Evolutionary conservation across 78 protist genomes (phyloP).

Genomic region (Isochrysis galbana): DNA sequence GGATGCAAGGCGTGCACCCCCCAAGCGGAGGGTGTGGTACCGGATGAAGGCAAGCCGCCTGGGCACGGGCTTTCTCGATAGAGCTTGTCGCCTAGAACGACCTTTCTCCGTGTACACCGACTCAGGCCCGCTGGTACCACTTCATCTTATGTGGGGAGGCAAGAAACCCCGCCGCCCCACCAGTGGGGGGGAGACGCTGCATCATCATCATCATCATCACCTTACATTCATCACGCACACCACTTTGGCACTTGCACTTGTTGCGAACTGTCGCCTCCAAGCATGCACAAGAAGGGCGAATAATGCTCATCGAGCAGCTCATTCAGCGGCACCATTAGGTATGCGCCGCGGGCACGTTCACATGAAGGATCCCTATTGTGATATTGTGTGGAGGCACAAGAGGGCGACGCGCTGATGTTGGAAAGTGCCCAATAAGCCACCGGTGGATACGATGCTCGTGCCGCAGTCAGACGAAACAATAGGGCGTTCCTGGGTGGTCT

Average conservation of each 20-base stretch:
- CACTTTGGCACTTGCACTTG: not conserved
- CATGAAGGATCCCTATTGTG: not conserved
- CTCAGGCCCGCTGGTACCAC: too few species aligned
- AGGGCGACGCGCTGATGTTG: not conserved
- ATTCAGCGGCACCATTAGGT: not conserved
- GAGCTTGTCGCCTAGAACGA: too few species aligned
- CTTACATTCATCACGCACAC: not conserved
- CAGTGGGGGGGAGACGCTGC: too few species aligned
- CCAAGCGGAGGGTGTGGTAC: too few species aligned
- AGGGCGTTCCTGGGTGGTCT: not conserved
- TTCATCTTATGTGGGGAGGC: too few species aligned
- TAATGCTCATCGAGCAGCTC: not conserved
- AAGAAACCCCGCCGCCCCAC: too few species aligned
- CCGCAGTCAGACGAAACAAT: not conserved
- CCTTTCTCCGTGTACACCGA: too few species aligned
- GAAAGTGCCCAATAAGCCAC: not conserved
- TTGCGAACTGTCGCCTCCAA: too few species aligned
- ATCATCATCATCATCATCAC: too few species aligned
- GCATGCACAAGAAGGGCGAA: not conserved
- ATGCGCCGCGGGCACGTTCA: not conserved
- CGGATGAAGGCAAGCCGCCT: too few species aligned
- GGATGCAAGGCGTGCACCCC: too few species aligned
- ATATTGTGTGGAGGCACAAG: not conserved
- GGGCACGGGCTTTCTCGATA: too few species aligned
- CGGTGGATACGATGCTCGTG: not conserved